Evolutionary conservation across 192 early-diverging fungal species (phyloP).

Genomic region (Rhizophagus prolifer): DNA sequence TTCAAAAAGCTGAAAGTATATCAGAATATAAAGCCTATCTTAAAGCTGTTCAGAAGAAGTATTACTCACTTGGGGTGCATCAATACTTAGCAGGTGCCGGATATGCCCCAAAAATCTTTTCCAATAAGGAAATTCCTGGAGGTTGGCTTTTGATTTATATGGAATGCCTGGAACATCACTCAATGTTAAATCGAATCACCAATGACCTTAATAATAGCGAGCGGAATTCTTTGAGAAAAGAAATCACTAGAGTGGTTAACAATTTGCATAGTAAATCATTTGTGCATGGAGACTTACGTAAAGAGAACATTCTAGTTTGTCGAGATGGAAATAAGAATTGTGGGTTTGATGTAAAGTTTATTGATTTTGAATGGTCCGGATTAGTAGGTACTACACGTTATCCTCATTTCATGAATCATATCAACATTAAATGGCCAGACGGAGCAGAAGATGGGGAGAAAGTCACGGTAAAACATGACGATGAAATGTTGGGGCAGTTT

Average conservation of each 20-base stretch:
- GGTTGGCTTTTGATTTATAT: conserved; percentile 6
- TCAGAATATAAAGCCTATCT: neutral
- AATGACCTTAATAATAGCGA: neutral
- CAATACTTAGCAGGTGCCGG: neutral
- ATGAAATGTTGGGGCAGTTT: too few relatives aligned
- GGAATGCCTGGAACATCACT: neutral
- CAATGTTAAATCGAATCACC: neutral
- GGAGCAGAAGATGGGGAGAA: neutral
- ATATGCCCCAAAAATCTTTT: neutral
- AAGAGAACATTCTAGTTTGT: neutral
- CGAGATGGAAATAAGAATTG: neutral
- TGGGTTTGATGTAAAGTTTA: conserved; percentile 11
- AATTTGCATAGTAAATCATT: neutral
- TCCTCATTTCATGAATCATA: conserved; percentile 12
- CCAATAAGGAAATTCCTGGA: neutral
- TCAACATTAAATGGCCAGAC: neutral
- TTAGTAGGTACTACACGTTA: neutral
- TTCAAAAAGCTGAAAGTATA: neutral
- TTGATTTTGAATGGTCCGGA: conserved; percentile 22
- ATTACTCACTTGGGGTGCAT: neutral
- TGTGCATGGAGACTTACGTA: neutral
- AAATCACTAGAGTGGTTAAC: neutral
- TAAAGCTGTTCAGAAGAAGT: neutral
- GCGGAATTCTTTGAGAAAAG: neutral
- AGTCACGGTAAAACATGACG: too few relatives aligned